A percentile compares a stretch with the other conserved stretches of the same genome.
phyloP scores from a whole-genome alignment of 2,329 filamentous ascomycete genomes.

The Elsinoe ampelina region DNA sequence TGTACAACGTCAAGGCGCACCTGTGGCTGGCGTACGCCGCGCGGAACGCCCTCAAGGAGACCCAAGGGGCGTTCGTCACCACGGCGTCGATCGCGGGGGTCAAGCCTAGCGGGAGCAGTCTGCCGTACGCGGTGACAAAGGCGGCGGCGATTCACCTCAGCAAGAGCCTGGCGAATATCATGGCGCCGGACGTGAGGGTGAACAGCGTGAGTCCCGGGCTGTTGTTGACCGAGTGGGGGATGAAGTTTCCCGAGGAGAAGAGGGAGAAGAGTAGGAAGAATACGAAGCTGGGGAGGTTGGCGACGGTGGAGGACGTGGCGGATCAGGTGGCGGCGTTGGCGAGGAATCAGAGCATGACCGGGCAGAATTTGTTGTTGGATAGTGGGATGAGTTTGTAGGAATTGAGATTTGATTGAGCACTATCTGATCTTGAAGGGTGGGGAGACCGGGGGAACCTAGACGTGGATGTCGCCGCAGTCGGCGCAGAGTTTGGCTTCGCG shows the following conservation, averaged over 20 bases:
- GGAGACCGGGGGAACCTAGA: not conserved
- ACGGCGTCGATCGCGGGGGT: conserved; percentile 58
- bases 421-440: not conserved
- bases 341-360: conserved; percentile 42
- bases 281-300: conserved; percentile 19
- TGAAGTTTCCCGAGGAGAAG: conserved; percentile 39
- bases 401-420: not conserved
- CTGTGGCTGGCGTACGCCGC: conserved; percentile 51
- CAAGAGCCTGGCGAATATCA: conserved; percentile 45
- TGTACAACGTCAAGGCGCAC: conserved; percentile 55
- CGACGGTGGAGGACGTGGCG: conserved; percentile 44
- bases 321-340: conserved; percentile 45
- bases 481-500: not conserved
- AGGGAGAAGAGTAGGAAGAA: conserved; percentile 29
- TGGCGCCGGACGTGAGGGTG: conserved; percentile 48
- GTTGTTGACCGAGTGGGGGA: conserved; percentile 37
- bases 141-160: conserved; percentile 43
- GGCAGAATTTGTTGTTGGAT: conserved; percentile 45
- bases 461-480: conserved; percentile 4
- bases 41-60: conserved; percentile 45
- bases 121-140: conserved; percentile 35
- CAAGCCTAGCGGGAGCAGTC: conserved; percentile 51
- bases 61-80: conserved; percentile 53
- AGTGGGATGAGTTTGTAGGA: conserved; percentile 28
- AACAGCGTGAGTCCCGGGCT: conserved; percentile 51